Base-by-base conservation (phyloP, 352 stramenopile species). In the Pythium aquatile region DNA sequence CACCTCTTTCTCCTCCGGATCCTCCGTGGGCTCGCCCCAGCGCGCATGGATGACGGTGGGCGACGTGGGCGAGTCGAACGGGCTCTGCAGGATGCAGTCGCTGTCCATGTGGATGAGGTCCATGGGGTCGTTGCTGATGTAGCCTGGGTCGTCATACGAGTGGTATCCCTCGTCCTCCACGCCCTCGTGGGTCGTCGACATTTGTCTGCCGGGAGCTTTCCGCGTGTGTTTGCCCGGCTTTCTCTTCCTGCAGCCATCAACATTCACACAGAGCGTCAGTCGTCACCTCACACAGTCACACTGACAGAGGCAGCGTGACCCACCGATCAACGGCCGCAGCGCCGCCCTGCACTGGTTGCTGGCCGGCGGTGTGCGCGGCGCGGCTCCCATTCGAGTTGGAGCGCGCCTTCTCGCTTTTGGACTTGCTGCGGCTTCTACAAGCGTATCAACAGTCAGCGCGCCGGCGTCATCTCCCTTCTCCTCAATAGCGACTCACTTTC, bases 41-140 rank as follows among this genome's bases (percentile, higher is more conserved):
- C 87, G 87, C 28, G 87, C 87, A 66, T 96, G 85, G 54, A 96
- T 96, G 8, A 93, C 81, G 0, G 79, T 87, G 3, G 87, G 85
- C 10, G 81, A 91, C 0, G 80, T 83, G 7, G 87, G 85, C 5
- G 80, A 90, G 60, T 93, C 85, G 17, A 80, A 75, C 3, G 85
- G 83, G 49, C 77, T 93, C 9, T 82, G 81, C 0, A 96, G 75
- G 39, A 96, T 93, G 51, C 73, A 85, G 61, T 96, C 87, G 30
- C 72, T 77, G 68, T 94, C 86, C 46, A 94, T 85, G 42, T 83
- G 79, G 58, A 78, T 83, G 16, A 89, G 60, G 55, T 90, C 81
- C 20, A 89, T 75, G 26, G 54, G 28, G 47, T 85, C 78, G 1
- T 69, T 70, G 0, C 46, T 69, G 37, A 93, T 62, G 70, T 89